Percentiles rank a stretch among this genome's conserved stretches.
Evolutionary conservation across 2,329 filamentous ascomycete genomes (phyloP).

Genomic region (Cladosporium sp.): DNA sequence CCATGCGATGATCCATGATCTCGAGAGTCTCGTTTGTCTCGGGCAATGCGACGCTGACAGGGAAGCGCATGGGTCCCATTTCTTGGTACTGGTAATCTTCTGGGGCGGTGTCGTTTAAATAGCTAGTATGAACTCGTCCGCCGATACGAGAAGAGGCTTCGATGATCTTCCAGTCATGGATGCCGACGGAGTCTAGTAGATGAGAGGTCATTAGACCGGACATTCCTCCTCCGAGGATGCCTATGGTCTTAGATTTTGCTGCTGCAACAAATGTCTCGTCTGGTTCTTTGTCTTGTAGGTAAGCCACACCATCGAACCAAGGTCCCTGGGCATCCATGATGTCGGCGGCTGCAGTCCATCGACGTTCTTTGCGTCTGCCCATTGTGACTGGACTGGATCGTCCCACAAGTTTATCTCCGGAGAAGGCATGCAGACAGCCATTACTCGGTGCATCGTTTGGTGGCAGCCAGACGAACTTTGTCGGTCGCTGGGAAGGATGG

Average conservation of each 20-base stretch:
- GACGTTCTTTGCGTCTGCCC: slow-evolving; percentile 29
- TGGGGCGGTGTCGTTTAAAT: slow-evolving; percentile 54
- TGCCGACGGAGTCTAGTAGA: slow-evolving; percentile 48
- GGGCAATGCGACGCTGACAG: slow-evolving; percentile 45
- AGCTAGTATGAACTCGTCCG: slow-evolving; percentile 60
- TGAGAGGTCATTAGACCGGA: slow-evolving; percentile 57
- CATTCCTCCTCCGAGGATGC: slow-evolving; percentile 63
- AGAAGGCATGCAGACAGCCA: slow-evolving; percentile 45
- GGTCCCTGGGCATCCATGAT: slow-evolving; percentile 54
- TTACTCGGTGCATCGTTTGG: slow-evolving; percentile 35
- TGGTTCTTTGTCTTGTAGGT: slow-evolving; percentile 52
- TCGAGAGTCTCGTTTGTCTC: slow-evolving; percentile 53
- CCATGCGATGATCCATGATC: slow-evolving; percentile 59
- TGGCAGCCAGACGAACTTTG: slow-evolving; percentile 46
- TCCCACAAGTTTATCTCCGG: slow-evolving; percentile 36
- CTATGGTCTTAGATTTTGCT: slow-evolving; percentile 56
- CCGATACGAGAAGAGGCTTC: slow-evolving; percentile 59
- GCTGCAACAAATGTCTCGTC: slow-evolving; percentile 48
- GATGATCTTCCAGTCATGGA: slow-evolving; percentile 57
- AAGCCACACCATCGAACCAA: slow-evolving; percentile 62
- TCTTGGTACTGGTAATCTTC: slow-evolving; percentile 64
- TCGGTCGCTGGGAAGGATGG: slow-evolving; percentile 33
- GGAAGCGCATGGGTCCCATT: slow-evolving; percentile 63
- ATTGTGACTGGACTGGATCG: slow-evolving; percentile 38
- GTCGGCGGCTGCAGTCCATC: slow-evolving; percentile 37